Percentiles rank a stretch among this genome's conserved stretches.
phyloP scores from a whole-genome alignment of 352 stramenopile genomes.

The Pythium insidiosum region DNA sequence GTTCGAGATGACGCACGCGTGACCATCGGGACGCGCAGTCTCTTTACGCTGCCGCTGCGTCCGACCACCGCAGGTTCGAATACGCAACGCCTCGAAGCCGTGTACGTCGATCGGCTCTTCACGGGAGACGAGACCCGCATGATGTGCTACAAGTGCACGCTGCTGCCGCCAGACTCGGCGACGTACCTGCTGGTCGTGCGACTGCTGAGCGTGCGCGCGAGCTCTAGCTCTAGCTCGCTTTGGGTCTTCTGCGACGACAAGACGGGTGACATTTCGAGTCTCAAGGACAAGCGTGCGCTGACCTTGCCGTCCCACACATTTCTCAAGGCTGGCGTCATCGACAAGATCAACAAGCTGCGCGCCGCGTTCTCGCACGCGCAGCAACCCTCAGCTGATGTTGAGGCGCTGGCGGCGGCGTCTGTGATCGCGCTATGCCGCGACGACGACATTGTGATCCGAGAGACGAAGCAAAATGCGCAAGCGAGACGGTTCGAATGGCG shows the following conservation, averaged over 20 bases:
- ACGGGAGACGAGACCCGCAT: conserved; percentile 73
- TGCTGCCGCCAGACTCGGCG: conserved; percentile 47
- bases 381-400: conserved; percentile 15
- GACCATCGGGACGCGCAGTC: conserved; percentile 41
- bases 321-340: conserved; percentile 28
- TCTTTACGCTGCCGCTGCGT: conserved; percentile 64
- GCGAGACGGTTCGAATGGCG: conserved; percentile 34
- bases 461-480: conserved; percentile 24
- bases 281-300: no score
- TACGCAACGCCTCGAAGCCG: conserved; percentile 23
- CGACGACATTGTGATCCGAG: conserved; percentile 27
- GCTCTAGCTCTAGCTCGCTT: no score
- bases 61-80: no score
- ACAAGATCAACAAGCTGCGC: conserved; percentile 39
- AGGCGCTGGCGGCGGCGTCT: conserved; percentile 20
- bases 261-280: no score
- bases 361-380: conserved; percentile 45
- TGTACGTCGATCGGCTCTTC: conserved; percentile 67
- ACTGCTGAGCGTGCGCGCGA: conserved; percentile 5
- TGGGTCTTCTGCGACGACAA: no score
- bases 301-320: no score
- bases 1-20: conserved; percentile 54
- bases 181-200: conserved; percentile 55
- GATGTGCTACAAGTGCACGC: conserved; percentile 72
- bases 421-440: conserved; percentile 20